Evolutionary conservation across 768 basidiomycete species (phyloP), one percentile per base, ranked within the genome.

Genomic region (Amanita inopinata): DNA sequence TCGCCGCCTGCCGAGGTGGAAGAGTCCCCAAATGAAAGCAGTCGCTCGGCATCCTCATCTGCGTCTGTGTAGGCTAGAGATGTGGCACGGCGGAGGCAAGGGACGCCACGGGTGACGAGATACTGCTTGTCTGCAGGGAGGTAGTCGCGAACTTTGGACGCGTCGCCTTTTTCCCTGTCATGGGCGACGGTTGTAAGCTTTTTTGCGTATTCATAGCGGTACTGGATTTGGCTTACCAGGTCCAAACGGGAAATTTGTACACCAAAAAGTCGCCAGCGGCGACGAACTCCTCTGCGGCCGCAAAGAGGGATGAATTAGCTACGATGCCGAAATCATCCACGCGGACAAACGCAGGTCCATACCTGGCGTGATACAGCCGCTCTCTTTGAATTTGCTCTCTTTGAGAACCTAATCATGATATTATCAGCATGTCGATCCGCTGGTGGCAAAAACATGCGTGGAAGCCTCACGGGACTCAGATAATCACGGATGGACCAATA

Each of bases 201-300:
- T n/a, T n/a, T n/a, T n/a, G n/a, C n/a, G n/a, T n/a, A n/a, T n/a
- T n/a, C n/a, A n/a, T n/a, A n/a, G n/a, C n/a, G n/a, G n/a, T n/a
- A n/a, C n/a, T 17, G 18, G 11, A 28, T 23, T 33, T 18, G 38
- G 41, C 84, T 52, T 45, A 89, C 96, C 96, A 99, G 55, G 79
- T 71, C 96, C 96, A 99, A 18, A 96, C 91, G 8, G 90, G 89
- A 63, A 99, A 99, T 69, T 99, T 99, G 78, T 97, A 97, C 5
- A 82, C 72, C 46, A 99, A 67, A 64, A 97, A 98, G 61, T 99
- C 96, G 41, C 96, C 96, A 5, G 96, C 96, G 11, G 89, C 91
- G 20, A 97, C 90, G 56, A 96, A 98, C 63, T 98, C 96, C 78
- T 99, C 94, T 87, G 45, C 36, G 38, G 48, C 55, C 46, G 40